These are phyloP conservation scores for Colletotrichum sp. DNA, from an alignment of 2,329 filamentous ascomycete genomes.

Conservation along the genomic window DNA sequence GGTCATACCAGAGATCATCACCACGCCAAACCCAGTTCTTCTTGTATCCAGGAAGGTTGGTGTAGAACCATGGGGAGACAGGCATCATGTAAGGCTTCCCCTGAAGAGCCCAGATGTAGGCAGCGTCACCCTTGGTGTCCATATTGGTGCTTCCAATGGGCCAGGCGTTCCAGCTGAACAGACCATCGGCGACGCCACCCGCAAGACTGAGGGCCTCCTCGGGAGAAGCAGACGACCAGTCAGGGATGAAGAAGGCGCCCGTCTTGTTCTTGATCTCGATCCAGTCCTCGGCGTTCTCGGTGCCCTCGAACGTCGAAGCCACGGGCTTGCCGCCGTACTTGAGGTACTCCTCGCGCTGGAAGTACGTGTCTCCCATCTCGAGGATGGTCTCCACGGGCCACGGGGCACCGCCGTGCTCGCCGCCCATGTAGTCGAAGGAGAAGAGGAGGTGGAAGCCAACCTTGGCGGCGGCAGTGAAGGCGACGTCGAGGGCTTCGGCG, in stretches of 20 bases:
- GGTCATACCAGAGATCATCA: slow-evolving; percentile 65
- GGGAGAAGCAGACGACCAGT: slow-evolving; percentile 44
- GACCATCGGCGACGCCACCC: slow-evolving; percentile 32
- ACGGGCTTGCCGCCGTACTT: slow-evolving; percentile 34
- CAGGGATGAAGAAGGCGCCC: slow-evolving; percentile 48
- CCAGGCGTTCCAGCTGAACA: slow-evolving; percentile 44
- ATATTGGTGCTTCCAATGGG: slow-evolving; percentile 29
- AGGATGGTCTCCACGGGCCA: slow-evolving; percentile 16
- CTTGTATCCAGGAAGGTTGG: slow-evolving; percentile 57
- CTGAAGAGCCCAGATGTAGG: slow-evolving; percentile 18
- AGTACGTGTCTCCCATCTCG: slow-evolving; percentile 11
- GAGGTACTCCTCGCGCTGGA: slow-evolving; percentile 18
- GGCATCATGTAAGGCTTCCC: slow-evolving; percentile 52
- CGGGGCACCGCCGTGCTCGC: slow-evolving; percentile 21
- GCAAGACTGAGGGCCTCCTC: slow-evolving; percentile 19
- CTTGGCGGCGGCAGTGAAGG: slow-evolving; percentile 21
- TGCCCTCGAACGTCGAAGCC: slow-evolving; percentile 50
- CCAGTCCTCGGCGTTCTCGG: slow-evolving; percentile 47
- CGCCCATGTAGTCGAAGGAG: slow-evolving; percentile 34
- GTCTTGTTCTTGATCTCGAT: slow-evolving; percentile 41
- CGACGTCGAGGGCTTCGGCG: background rate
- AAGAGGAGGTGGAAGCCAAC: slow-evolving; percentile 35
- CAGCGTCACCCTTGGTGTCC: slow-evolving; percentile 23
- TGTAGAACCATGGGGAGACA: slow-evolving; percentile 66
- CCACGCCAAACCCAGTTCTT: slow-evolving; percentile 70